phyloP scores from a whole-genome alignment of 2,329 filamentous ascomycete genomes.

The Calonectria hawksworthii region DNA sequence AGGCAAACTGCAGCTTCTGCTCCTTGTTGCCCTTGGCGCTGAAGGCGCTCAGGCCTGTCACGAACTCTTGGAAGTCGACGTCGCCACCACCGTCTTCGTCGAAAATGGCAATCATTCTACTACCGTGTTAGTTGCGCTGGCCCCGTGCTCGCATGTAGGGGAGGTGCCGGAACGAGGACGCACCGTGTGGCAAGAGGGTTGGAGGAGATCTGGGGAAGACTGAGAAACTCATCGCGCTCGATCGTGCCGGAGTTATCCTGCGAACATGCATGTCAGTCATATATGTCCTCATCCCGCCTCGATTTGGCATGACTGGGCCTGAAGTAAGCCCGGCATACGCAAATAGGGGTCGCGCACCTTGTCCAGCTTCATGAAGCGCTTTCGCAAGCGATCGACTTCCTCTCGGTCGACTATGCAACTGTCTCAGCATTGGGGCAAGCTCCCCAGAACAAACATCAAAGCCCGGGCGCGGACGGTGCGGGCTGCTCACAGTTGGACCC shows the following conservation, averaged over 20 bases:
- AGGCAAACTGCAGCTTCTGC: constrained; percentile 97
- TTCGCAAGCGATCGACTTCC: constrained; percentile 94
- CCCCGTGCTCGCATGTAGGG: constrained; percentile 24
- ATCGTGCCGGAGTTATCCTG: constrained; percentile 98
- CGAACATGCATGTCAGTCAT: constrained; percentile 15
- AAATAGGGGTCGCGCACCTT: constrained; percentile 73
- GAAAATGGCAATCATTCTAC: constrained; percentile 98
- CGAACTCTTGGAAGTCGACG: constrained; percentile 99
- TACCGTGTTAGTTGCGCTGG: background rate
- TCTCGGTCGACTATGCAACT: constrained; percentile 85
- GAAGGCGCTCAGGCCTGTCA: constrained; percentile 94
- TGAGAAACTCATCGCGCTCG: constrained; percentile 98
- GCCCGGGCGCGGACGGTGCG: constrained; percentile 17
- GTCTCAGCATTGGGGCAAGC: constrained; percentile 30
- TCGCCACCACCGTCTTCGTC: constrained; percentile 98
- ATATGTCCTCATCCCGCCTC: background rate
- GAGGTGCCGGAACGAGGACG: constrained; percentile 33
- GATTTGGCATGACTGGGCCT: background rate
- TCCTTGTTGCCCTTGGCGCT: constrained; percentile 99
- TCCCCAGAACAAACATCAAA: background rate
- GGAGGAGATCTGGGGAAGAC: constrained; percentile 95
- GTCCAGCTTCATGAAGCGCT: constrained; percentile 99
- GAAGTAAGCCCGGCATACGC: background rate
- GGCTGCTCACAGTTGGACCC: constrained; percentile 86
- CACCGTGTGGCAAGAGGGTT: constrained; percentile 97